A percentile compares a stretch with the other conserved stretches of the same genome.
These are phyloP conservation scores for Marasmius tenuissimus DNA, from an alignment of 1,284 basidiomycete genomes.

Conservation along the genomic window DNA sequence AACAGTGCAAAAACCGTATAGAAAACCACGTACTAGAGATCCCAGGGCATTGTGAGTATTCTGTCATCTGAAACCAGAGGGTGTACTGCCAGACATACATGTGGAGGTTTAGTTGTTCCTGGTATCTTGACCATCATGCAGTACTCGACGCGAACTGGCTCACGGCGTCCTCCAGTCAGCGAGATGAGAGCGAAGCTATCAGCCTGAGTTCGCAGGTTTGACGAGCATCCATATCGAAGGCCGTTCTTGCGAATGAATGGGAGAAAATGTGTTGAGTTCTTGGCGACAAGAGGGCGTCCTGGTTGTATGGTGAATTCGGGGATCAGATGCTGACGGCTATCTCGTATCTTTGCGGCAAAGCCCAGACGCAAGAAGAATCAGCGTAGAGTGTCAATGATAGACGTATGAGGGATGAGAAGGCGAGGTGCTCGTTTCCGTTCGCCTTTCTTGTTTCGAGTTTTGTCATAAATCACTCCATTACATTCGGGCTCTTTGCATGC, in stretches of 20 bases:
- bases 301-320: conserved; percentile 8
- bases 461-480: background rate
- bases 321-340: conserved; percentile 4
- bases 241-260: conserved; percentile 22
- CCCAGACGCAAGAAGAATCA: conserved; percentile 18
- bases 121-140: conserved; percentile 2
- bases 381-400: conserved; percentile 18
- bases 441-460: background rate
- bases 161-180: background rate
- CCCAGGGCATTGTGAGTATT: conserved; percentile 24
- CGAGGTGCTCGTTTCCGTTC: background rate
- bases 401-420: conserved; percentile 17
- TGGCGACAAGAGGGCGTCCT: conserved; percentile 5
- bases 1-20: too few species aligned
- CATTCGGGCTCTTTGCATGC: background rate
- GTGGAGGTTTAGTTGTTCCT: conserved; percentile 6
- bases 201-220: conserved; percentile 6
- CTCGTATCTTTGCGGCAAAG: background rate
- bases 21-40: conserved; percentile 16
- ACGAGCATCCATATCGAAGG: conserved; percentile 16
- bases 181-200: conserved; percentile 16
- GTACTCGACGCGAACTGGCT: conserved; percentile 14
- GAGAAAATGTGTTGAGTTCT: conserved; percentile 5
- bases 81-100: conserved; percentile 18
- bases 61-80: conserved; percentile 11